Base-by-base conservation (phyloP, 2,329 filamentous ascomycete species). In the Curvularia hawaiiensis region DNA sequence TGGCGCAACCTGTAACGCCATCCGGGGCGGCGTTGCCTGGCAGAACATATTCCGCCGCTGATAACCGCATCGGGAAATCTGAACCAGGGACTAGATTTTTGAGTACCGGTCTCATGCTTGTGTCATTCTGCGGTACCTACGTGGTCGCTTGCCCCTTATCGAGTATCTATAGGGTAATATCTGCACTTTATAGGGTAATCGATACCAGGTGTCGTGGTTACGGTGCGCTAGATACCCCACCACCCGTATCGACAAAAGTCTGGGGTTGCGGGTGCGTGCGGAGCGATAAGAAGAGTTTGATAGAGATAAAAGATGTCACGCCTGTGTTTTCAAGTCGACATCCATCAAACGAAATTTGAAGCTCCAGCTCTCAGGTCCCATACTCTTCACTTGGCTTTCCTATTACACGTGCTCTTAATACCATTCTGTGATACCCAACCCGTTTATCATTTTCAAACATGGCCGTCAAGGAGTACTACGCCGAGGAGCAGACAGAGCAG, bases 131-230 rank as follows among this genome's bases (percentile, higher is more conserved):
- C 58, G 56, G 62, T 63, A 58, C 60, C 57, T 56, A 51, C 55
- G 60, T 54, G 54, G 50, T 53, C 58, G 63, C 54, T 60, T 61
- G 54, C 52, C 44, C 61, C 66, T 68, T 71, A 72, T 71, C 66
- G 66, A 64, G 60, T 65, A 67, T 58, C 57, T 72, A 73, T 73
- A 67, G 71, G 71, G 70, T 73, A 73, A 74, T 71, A 61, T 35
- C 16, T 51, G 49, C 54, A 61, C 61, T 56, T 64, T 73, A 74
- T 73, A 72, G 71, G 72, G 72, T 75, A 75, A 75, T 71, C 54
- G 60, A 69, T 67, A 68, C 63, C 52, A 60, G 52, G 54, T 57
- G 57, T 58, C 58, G 35, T 58, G 53, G 43, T 54, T 54, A 55
- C 46, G 58, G 47, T 62, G 54, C 52, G 52, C 51, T 40, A 26